Conservation (phyloP, 257 asterid species). For the Leonotis leonurus region DNA sequence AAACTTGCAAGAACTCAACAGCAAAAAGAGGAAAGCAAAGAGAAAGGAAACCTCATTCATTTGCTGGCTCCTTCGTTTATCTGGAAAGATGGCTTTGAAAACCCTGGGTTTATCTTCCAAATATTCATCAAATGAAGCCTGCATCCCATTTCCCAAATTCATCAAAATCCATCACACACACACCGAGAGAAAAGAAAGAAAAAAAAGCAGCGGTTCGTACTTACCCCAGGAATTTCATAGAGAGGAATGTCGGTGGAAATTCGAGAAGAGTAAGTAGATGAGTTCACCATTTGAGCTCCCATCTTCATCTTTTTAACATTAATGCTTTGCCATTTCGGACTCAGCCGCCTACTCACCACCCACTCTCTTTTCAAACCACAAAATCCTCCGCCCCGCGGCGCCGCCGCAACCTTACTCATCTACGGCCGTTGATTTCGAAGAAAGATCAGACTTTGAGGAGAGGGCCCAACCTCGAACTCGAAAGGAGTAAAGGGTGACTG, state of each 20-base stretch:
- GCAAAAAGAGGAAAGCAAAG: background rate
- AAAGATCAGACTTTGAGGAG: background rate
- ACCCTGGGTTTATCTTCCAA: constrained; percentile 80
- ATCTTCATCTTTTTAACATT: constrained; percentile 8
- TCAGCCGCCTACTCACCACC: background rate
- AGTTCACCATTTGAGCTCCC: constrained; percentile 35
- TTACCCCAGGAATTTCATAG: constrained; percentile 70
- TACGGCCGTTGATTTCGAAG: background rate
- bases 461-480: too few species aligned
- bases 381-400: constrained; percentile 26
- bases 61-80: constrained; percentile 69
- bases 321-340: constrained; percentile 26
- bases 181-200: background rate
- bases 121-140: constrained; percentile 90
- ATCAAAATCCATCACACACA: background rate
- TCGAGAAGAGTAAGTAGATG: constrained; percentile 65
- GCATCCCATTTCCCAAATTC: constrained; percentile 10
- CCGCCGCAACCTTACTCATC: constrained; percentile 30
- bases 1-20: background rate
- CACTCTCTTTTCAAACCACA: constrained; percentile 9
- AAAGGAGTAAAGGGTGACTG: background rate
- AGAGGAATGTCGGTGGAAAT: constrained; percentile 81
- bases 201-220: background rate
- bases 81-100: constrained; percentile 88
- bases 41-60: constrained; percentile 55